Conservation (phyloP, 2,329 filamentous ascomycete species). For the Colletotrichum sp. region DNA sequence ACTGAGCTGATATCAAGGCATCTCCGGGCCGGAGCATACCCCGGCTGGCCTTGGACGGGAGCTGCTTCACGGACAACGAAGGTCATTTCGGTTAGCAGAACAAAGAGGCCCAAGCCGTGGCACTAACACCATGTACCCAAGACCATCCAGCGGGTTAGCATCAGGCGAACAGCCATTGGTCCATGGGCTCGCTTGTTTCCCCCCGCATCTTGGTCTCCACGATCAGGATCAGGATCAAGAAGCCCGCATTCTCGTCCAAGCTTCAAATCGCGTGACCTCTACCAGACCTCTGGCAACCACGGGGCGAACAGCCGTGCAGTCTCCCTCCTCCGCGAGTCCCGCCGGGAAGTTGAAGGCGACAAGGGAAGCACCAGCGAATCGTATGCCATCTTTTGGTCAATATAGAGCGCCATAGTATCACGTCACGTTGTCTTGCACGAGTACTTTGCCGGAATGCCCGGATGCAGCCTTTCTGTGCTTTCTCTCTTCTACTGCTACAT, state of each 20-base stretch:
- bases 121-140: slow-evolving; percentile 2
- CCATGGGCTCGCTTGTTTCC: not conserved
- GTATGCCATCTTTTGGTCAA: not conserved
- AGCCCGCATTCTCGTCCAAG: not conserved
- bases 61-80: not conserved
- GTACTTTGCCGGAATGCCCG: not conserved
- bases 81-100: slow-evolving; percentile 14
- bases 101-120: not conserved
- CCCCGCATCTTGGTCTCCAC: slow-evolving; percentile 9
- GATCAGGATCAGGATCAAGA: not conserved
- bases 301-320: not conserved
- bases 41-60: not conserved
- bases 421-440: not conserved
- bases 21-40: not conserved
- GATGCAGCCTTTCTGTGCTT: not conserved
- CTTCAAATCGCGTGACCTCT: not conserved
- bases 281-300: not conserved
- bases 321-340: not conserved
- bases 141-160: not conserved
- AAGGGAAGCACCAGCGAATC: not conserved
- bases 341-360: not conserved
- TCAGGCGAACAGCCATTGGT: not conserved
- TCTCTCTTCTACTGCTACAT: not conserved
- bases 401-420: not conserved
- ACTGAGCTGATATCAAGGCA: not conserved